Evolutionary conservation across 805 yeast genomes (phyloP), one percentile per base, ranked within the genome.

Genomic region (Candida corydali): DNA sequence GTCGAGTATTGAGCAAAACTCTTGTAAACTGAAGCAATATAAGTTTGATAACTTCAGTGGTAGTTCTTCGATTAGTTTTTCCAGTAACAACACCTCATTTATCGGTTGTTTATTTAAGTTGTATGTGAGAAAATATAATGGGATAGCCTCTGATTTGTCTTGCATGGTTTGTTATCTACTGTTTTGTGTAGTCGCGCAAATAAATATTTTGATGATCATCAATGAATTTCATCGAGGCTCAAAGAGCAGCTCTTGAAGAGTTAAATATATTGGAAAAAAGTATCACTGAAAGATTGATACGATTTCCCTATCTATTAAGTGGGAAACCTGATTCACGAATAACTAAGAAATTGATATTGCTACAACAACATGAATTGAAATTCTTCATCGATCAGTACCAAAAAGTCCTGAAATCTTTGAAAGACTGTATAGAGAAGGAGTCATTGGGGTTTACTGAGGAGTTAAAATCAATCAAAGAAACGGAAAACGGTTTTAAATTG

Each of bases 261-360:
- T 55, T 85, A 14, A 95, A 89, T 43, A 59, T 76, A 2, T 70
- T 91, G 3, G 94, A 89, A 49, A 49, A 59, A 19, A 86, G 86
- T 0, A 68, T 87, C 0, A 57, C 82, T 0, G 72, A 70, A 32
- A 63, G 97, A 36, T 59, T 87, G 3, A 63, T 67, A 34, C 51
- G 78, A 39, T 82, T 84, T 49, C 88, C 91, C 0, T 65, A 61
- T 12, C 41, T 85, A 2, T 67, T 74, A 15, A 24, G 18, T 12
- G 31, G 16, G 43, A 29, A 12, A 40, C 41, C 27, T 60, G 60
- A 37, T 65, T 68, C 36, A 59, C 76, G 43, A 27, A 12, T 30
- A 5, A 61, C 79, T 0, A 59, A 56, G 12, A 68, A 75, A 42
- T 81, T 81, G 39, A 63, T 78, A 0, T 44, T 76, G 1, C 41